Base-by-base conservation (phyloP, 805 yeast species). In the Pichia insulana region DNA sequence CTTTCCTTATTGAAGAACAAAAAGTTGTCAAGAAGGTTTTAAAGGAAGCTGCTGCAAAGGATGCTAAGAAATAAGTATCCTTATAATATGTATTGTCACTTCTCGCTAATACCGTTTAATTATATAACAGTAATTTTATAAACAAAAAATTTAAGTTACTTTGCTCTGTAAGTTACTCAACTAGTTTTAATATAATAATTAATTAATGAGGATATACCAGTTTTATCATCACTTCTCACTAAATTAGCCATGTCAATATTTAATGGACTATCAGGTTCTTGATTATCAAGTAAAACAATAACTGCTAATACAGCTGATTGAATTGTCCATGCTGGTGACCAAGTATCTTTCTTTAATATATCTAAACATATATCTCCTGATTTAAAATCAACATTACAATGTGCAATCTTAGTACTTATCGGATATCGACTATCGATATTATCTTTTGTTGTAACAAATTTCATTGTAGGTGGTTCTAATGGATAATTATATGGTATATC, bases 1-100 rank as follows among this genome's bases (percentile, higher is more conserved):
- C 98, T 67, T 92, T 92, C 88, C 83, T 92, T 72, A 86, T 92
- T 61, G 98, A 94, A 80, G 99, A 92, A 79, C 97, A 92, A 79
- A 94, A 92, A 87, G 89, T 92, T 59, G 99, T 92, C 70, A 94
- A 92, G 89, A 88, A 94, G 77, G 96, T 92, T 64, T 83, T 92
- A 68, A 90, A 90, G 84, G 96, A 88, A 70, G 86, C 85, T 73
- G 83, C 88, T 66, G 88, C 80, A 62, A 83, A 86, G 76, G 90
- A 84, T 66, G 76, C 74, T 53, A 55, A 56, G 56, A 57, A 59
- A 53, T 55, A 57, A 50, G 44, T 45, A 19, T 37, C 33, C 37
- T n/a, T n/a, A n/a, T n/a, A n/a, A n/a, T 17, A 30, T 20, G 25
- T 8, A 22, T 22, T 22, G 25, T 22, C 25, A 22, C 25, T 22